A percentile compares a stretch with the other conserved stretches of the same genome.
phyloP scores from a whole-genome alignment of 805 yeast species.

The Hanseniaspora lachancei region DNA sequence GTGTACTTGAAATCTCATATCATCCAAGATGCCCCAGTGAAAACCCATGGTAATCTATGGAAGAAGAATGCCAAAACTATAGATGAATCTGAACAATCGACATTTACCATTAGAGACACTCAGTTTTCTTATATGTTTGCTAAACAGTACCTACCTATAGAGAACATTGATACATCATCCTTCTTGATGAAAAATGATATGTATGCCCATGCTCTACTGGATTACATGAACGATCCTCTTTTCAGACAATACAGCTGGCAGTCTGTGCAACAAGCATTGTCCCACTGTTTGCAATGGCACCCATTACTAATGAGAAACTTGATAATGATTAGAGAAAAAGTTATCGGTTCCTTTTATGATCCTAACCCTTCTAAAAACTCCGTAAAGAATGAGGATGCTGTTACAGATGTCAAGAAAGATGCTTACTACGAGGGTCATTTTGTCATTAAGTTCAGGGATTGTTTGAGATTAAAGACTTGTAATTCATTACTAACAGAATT shows the following conservation, averaged over 20 bases:
- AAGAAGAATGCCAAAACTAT: constrained; percentile 62
- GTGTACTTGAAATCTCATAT: constrained; percentile 33
- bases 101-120: constrained; percentile 17
- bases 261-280: constrained; percentile 51
- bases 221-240: constrained; percentile 64
- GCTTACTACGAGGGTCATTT: constrained; percentile 55
- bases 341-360: constrained; percentile 37
- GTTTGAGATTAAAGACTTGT: constrained; percentile 40
- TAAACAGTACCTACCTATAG: constrained; percentile 10
- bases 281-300: constrained; percentile 93
- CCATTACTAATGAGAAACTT: constrained; percentile 63
- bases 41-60: constrained; percentile 54
- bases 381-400: constrained; percentile 16
- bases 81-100: constrained; percentile 46
- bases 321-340: constrained; percentile 54
- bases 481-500: constrained; percentile 29
- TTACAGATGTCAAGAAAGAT: constrained; percentile 25
- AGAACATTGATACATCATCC: constrained; percentile 26
- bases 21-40: constrained; percentile 26
- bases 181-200: constrained; percentile 59
- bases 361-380: constrained; percentile 18
- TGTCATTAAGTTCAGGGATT: constrained; percentile 48
- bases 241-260: constrained; percentile 46
- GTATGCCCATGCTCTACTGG: constrained; percentile 56
- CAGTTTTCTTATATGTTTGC: constrained; percentile 9